Base-by-base conservation (phyloP, 352 stramenopile genomes). In the Globisporangium polare region DNA sequence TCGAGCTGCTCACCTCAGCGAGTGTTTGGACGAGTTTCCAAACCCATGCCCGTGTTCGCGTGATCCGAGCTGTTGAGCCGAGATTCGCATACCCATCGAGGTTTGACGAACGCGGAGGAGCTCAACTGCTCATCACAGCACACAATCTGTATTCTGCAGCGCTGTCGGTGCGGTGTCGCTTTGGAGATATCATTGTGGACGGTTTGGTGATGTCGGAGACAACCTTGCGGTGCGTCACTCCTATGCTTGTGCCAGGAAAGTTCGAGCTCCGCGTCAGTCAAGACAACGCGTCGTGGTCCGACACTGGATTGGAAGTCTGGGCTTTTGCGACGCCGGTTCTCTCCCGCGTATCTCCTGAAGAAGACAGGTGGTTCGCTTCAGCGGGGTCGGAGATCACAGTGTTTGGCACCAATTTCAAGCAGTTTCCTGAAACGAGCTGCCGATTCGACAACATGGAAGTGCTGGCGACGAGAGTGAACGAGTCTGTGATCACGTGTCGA, bases 91-190 rank as follows among this genome's bases (percentile, higher is more conserved):
- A 61, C 10, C 73, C 75, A 31, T 17, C 27, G 24, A 39, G 60
- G 10, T 78, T 90, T 55, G 75, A 84, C 53, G 77, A 90, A 22
- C 56, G 62, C 15, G 80, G 80, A 24, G 80, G 80, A 42, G 60
- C 49, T 0, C 64, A 73, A 22, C 37, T 73, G 22, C 42, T 85
- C 45, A 62, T 89, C 17, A 62, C 62, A 17, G 60, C 67, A 9
- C 27, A 63, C 20, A 76, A 78, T 43, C 35, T 80, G 6, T 51
- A 50, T 27, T 37, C 39, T 9, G 45, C 50, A 47, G 53, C 61
- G 27, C 66, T 68, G 35, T 68, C 67, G 2, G 24, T 80, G 50
- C 64, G 63, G 5, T 87, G 77, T 56, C 59, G 63, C 18, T 85
- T 86, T 73, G 73, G 65, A 10, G 58, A 50, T 27, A 50, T 10